Evolutionary conservation across 139 green algal genomes (phyloP).

Genomic region (Eudorina sp.): DNA sequence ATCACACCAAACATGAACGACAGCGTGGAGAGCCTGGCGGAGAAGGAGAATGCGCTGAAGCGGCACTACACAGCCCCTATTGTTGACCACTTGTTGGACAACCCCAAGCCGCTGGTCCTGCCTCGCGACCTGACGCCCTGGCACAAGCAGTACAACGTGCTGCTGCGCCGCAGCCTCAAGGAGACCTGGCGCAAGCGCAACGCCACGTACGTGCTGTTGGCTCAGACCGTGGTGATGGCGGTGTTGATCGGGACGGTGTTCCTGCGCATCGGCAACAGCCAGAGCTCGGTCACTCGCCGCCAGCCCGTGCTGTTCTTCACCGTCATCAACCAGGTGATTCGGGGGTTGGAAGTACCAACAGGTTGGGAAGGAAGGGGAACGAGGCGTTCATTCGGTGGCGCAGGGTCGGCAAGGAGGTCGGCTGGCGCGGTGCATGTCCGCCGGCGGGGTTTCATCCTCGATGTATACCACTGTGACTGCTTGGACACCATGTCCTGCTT

Average conservation of each 20-base stretch:
- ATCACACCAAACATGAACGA: conserved; percentile 60
- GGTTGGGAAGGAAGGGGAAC: too few species aligned
- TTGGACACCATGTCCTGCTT: not conserved
- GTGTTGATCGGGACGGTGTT: conserved; percentile 55
- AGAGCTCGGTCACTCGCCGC: conserved; percentile 50
- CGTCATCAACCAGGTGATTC: conserved; percentile 70
- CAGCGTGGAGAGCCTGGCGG: conserved; percentile 38
- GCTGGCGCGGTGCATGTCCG: too few species aligned
- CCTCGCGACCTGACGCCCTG: conserved; percentile 61
- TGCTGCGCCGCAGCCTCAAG: conserved; percentile 64
- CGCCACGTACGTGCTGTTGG: conserved; percentile 45
- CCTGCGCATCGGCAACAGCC: conserved; percentile 64
- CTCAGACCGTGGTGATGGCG: conserved; percentile 61
- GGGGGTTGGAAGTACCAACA: too few species aligned
- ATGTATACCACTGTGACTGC: too few species aligned
- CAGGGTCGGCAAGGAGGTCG: too few species aligned
- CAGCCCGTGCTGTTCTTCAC: conserved; percentile 75
- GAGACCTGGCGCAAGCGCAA: conserved; percentile 65
- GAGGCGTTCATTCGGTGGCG: too few species aligned
- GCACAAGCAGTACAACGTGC: conserved; percentile 60
- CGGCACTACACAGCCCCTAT: conserved; percentile 3
- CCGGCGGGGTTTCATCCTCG: too few species aligned
- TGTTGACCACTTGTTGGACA: conserved; percentile 34
- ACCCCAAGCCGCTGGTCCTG: conserved; percentile 25
- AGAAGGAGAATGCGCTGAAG: conserved; percentile 19